Evolutionary conservation across 116 monocot genomes (phyloP).

Genomic region (Phalaenopsis hybrid): DNA sequence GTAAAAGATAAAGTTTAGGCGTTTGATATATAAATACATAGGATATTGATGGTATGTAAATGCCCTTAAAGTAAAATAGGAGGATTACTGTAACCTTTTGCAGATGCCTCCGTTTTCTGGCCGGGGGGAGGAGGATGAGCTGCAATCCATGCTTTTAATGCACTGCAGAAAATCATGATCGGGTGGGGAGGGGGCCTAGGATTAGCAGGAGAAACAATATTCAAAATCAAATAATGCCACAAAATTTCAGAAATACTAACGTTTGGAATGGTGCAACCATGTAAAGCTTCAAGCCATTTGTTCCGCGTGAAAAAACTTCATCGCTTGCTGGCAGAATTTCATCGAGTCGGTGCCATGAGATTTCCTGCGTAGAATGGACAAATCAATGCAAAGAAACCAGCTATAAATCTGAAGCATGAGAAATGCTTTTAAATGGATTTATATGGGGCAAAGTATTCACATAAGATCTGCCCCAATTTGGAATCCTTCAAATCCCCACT

Average conservation of each 20-base stretch:
- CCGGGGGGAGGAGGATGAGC: slow-evolving; percentile 31
- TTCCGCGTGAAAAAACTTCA: slow-evolving; percentile 57
- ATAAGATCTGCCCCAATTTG: neutral
- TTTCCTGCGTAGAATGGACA: slow-evolving; percentile 49
- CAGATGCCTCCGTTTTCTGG: slow-evolving; percentile 42
- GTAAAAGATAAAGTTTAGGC: no score
- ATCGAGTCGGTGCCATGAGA: slow-evolving; percentile 85
- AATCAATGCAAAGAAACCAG: neutral
- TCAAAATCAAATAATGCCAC: neutral
- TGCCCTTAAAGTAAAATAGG: neutral
- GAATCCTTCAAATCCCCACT: neutral
- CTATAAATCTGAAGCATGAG: neutral
- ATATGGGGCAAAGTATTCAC: neutral
- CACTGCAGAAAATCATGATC: neutral
- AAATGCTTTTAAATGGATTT: neutral
- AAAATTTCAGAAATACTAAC: slow-evolving; percentile 33
- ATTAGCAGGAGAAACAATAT: neutral
- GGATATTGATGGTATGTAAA: no score
- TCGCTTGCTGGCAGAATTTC: slow-evolving; percentile 72
- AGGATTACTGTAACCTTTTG: slow-evolving; percentile 43
- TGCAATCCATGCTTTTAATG: slow-evolving; percentile 48
- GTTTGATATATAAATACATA: no score
- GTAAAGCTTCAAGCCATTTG: slow-evolving; percentile 90
- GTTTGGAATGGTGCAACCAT: slow-evolving; percentile 91
- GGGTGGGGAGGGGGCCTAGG: no score